phyloP scores from a whole-genome alignment of 768 basidiomycete species.

The Lepiota brunneoincarnata region DNA sequence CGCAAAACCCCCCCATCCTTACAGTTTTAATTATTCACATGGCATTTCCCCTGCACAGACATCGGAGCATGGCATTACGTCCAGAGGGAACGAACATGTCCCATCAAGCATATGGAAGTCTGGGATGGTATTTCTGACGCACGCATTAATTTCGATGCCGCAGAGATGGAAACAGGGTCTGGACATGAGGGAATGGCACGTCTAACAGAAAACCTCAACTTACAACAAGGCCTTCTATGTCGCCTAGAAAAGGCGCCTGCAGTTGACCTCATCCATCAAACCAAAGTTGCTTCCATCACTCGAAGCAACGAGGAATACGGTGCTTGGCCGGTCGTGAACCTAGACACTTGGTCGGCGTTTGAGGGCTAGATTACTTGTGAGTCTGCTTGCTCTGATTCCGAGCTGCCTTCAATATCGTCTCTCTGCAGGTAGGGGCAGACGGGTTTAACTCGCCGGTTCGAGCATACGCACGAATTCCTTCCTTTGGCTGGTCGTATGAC shows the following conservation, averaged over 20 bases:
- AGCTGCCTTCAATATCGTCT: not conserved
- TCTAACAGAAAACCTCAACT: conserved; percentile 89
- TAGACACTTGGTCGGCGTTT: conserved; percentile 67
- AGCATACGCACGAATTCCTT: conserved; percentile 77
- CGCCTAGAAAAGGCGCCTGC: conserved; percentile 50
- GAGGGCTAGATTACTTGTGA: conserved; percentile 73
- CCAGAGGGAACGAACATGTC: conserved; percentile 61
- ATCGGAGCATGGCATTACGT: conserved; percentile 86
- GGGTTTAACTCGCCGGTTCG: conserved; percentile 95
- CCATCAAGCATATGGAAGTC: conserved; percentile 88
- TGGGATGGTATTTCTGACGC: conserved; percentile 92
- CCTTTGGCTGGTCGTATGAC: conserved; percentile 90
- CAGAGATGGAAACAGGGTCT: conserved; percentile 36
- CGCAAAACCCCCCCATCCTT: conserved; percentile 5
- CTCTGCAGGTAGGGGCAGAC: conserved; percentile 83
- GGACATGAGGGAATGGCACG: conserved; percentile 61
- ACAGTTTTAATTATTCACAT: not conserved
- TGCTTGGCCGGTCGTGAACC: conserved; percentile 77
- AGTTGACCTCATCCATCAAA: conserved; percentile 67
- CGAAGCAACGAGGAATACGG: conserved; percentile 48
- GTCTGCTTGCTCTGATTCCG: conserved; percentile 17
- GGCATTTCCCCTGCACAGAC: conserved; percentile 37
- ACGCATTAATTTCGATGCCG: conserved; percentile 66
- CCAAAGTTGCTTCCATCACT: conserved; percentile 71
- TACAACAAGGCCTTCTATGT: conserved; percentile 80